Percentiles rank a stretch among this genome's conserved stretches.
These are phyloP conservation scores for Aspergillus mulundensis DNA, from an alignment of 495 filamentous ascomycete species.

Conservation along the genomic window DNA sequence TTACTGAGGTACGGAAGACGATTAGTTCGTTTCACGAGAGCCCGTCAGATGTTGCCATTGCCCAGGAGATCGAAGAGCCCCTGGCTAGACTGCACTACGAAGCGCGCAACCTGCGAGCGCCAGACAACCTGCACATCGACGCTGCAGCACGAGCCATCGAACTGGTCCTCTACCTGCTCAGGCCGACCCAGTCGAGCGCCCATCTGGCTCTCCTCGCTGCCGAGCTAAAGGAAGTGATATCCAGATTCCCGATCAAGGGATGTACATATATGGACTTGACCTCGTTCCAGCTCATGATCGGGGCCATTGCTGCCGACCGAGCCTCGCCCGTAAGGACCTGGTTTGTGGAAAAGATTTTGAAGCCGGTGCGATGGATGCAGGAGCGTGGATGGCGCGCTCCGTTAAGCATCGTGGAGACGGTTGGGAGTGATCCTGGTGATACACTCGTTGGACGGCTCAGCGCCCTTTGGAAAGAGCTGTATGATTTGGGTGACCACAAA, in stretches of 20 bases:
- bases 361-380: constrained; percentile 17
- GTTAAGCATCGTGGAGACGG: not conserved
- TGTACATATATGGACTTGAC: constrained; percentile 24
- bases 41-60: not conserved
- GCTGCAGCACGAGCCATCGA: constrained; percentile 12
- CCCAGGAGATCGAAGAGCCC: constrained; percentile 5
- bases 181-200: constrained; percentile 6
- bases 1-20: constrained; percentile 2
- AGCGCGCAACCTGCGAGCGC: not conserved
- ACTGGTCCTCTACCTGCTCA: constrained; percentile 12
- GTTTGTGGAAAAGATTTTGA: constrained; percentile 20
- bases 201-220: constrained; percentile 16
- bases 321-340: constrained; percentile 18
- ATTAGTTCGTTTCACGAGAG: not conserved
- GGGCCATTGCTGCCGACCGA: constrained; percentile 20
- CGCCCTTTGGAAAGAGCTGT: not conserved
- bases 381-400: constrained; percentile 10
- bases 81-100: constrained; percentile 1
- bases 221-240: constrained; percentile 17
- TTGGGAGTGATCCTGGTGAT: not conserved
- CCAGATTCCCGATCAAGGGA: constrained; percentile 12
- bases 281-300: constrained; percentile 21
- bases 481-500: not conserved
- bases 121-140: not conserved
- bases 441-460: not conserved